Conservation (phyloP, 257 asterid genomes). For the Cynanchum wilfordii region DNA sequence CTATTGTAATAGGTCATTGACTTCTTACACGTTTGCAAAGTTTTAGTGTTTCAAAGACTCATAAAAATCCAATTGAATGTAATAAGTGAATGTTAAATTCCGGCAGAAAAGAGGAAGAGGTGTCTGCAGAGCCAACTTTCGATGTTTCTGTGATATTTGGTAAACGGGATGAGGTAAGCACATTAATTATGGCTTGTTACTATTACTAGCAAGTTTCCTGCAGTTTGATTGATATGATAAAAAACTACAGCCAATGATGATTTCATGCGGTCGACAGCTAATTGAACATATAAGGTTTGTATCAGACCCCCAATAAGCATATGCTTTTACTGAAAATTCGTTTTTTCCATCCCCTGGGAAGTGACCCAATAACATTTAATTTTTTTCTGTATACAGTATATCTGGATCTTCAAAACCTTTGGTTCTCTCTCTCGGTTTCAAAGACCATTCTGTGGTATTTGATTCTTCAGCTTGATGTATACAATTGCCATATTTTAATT, state of each 20-base stretch:
- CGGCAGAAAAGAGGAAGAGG: slow-evolving; percentile 84
- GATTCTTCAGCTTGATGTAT: neutral
- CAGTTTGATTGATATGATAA: slow-evolving; percentile 17
- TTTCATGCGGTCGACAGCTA: slow-evolving; percentile 81
- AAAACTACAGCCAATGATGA: slow-evolving; percentile 70
- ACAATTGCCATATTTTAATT: neutral
- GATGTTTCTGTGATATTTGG: slow-evolving; percentile 69
- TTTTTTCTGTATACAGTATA: slow-evolving; percentile 39
- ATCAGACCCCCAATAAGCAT: slow-evolving; percentile 1
- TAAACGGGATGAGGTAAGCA: slow-evolving; percentile 76
- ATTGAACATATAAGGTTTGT: slow-evolving; percentile 78
- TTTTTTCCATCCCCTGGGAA: slow-evolving; percentile 2
- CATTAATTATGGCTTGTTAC: neutral
- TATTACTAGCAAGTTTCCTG: neutral
- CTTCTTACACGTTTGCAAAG: neutral
- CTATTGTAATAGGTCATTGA: neutral
- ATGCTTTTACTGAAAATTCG: slow-evolving; percentile 1
- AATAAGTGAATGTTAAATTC: slow-evolving; percentile 1
- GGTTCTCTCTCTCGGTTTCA: slow-evolving; percentile 82
- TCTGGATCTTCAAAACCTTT: slow-evolving; percentile 66
- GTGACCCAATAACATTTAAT: slow-evolving; percentile 4
- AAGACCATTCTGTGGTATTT: slow-evolving; percentile 71
- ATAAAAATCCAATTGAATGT: neutral
- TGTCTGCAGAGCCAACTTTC: slow-evolving; percentile 64
- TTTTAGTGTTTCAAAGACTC: neutral